Percentiles rank a stretch among this genome's conserved stretches.
Conservation (phyloP, 306 rosid genomes). For the Pyrus betulifolia region DNA sequence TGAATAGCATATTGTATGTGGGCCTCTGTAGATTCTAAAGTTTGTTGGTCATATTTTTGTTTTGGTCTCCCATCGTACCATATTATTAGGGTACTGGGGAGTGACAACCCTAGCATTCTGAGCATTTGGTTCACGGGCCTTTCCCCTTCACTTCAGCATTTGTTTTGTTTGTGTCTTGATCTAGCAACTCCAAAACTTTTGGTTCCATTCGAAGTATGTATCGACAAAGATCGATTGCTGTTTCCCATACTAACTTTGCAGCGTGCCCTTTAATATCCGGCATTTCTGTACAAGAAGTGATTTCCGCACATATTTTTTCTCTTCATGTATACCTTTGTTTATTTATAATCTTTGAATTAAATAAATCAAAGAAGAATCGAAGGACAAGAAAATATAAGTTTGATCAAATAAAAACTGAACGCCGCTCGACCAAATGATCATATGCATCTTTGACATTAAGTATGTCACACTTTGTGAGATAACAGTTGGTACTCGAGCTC, state of each 20-base stretch:
- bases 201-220: not conserved
- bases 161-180: not conserved
- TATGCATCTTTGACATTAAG: too few relatives aligned
- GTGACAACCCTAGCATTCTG: not conserved
- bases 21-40: not conserved
- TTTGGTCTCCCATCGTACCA: not conserved
- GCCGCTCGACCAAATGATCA: too few relatives aligned
- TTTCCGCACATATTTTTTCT: too few relatives aligned
- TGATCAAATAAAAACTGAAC: too few relatives aligned
- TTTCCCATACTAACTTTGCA: not conserved
- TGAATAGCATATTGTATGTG: not conserved
- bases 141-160: not conserved
- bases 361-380: too few relatives aligned
- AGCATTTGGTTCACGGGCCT: constrained; percentile 5
- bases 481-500: too few relatives aligned
- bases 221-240: not conserved
- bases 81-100: not conserved
- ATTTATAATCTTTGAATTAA: too few relatives aligned
- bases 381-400: too few relatives aligned
- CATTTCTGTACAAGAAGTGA: too few relatives aligned
- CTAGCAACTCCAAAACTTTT: not conserved
- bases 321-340: too few relatives aligned
- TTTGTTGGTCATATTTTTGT: not conserved
- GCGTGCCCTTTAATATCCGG: too few relatives aligned
- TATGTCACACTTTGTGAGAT: too few relatives aligned